Conservation (phyloP, 306 rosid genomes). For the Macrotyloma uniflorum region DNA sequence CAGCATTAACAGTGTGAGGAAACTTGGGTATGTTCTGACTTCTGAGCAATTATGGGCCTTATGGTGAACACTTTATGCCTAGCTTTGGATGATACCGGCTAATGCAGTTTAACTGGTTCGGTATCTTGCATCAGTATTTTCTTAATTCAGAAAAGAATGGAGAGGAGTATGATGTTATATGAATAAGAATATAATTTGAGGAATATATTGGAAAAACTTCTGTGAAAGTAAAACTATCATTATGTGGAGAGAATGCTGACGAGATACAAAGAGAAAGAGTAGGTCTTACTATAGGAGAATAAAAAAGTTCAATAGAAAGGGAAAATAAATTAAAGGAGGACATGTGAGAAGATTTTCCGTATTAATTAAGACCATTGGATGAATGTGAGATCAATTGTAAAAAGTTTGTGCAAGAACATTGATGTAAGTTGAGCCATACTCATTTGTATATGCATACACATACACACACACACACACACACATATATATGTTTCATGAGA, state of each 20-base stretch:
- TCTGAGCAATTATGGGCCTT: too few relatives aligned
- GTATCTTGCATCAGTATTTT: neutral
- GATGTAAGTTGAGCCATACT: neutral
- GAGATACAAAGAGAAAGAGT: neutral
- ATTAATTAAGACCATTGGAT: neutral
- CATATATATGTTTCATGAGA: neutral
- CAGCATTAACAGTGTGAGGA: too few relatives aligned
- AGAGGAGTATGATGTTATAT: neutral
- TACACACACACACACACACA: too few relatives aligned
- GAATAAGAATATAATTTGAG: neutral
- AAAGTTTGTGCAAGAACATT: neutral
- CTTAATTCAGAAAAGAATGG: neutral
- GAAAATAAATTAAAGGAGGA: neutral
- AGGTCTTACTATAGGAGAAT: neutral
- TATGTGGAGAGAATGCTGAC: neutral
- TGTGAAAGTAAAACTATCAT: neutral
- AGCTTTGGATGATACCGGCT: too few relatives aligned
- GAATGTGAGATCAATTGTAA: neutral
- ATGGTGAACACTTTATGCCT: too few relatives aligned
- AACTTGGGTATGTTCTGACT: too few relatives aligned
- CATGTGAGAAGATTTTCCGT: neutral
- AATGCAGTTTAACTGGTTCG: too few relatives aligned
- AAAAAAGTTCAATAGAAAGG: neutral
- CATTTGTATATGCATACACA: neutral
- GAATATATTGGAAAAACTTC: too few relatives aligned